Evolutionary conservation across 768 basidiomycete species (phyloP).

Genomic region (Termitomyces sp.): DNA sequence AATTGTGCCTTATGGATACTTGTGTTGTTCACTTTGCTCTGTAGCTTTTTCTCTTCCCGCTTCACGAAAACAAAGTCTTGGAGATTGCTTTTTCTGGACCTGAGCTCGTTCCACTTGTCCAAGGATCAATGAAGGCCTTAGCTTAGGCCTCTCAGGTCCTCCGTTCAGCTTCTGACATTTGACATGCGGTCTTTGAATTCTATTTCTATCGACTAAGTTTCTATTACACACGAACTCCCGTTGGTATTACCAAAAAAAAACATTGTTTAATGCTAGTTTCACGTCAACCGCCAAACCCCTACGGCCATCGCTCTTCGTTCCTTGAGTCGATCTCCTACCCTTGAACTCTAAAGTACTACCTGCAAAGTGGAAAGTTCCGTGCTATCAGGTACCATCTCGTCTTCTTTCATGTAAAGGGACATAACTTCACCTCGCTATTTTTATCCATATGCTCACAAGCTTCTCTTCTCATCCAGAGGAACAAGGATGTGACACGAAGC

Average conservation of each 20-base stretch:
- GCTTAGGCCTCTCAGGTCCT: not conserved
- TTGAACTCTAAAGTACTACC: not conserved
- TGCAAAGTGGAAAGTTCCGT: not conserved
- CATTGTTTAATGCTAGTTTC: not conserved
- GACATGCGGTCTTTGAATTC: not conserved
- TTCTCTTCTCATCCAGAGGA: not conserved
- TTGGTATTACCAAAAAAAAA: not conserved
- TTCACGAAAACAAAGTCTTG: not conserved
- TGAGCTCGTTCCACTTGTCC: not conserved
- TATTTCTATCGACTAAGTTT: not conserved
- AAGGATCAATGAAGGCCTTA: no score
- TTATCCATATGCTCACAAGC: not conserved
- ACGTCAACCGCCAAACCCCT: not conserved
- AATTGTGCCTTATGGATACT: no score
- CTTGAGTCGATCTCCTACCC: not conserved
- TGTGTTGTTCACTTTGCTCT: not conserved
- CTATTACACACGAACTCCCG: not conserved
- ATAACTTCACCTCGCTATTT: not conserved
- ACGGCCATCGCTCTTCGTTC: not conserved
- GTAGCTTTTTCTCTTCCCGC: not conserved
- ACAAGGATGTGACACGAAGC: not conserved
- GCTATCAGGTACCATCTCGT: not conserved
- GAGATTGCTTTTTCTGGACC: no score
- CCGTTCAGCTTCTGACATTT: not conserved
- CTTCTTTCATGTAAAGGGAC: not conserved